A percentile compares a stretch with the other conserved stretches of the same genome.
Conservation (phyloP, 1,139 yeast genomes). For the Arxiozyma heterogenica region DNA sequence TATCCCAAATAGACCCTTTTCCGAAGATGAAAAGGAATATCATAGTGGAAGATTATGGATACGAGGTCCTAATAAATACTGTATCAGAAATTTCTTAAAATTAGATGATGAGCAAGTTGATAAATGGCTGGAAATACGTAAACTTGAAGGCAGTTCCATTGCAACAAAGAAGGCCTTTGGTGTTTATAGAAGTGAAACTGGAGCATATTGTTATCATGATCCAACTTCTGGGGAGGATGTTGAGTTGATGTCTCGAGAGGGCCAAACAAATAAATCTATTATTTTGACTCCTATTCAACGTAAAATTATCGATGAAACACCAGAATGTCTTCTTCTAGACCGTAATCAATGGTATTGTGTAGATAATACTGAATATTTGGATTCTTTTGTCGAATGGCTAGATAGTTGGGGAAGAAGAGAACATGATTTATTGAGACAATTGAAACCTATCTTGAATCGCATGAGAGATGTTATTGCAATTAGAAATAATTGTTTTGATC, state of each 20-base stretch:
- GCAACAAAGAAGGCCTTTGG: conserved; percentile 25
- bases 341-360: conserved; percentile 59
- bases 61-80: conserved; percentile 79
- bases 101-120: conserved; percentile 31
- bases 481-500: conserved; percentile 45
- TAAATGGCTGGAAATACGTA: conserved; percentile 30
- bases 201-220: conserved; percentile 15
- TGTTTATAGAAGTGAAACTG: conserved; percentile 12
- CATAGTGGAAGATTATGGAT: conserved; percentile 84
- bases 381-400: conserved; percentile 53
- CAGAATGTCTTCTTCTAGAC: conserved; percentile 44
- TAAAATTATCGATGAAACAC: conserved; percentile 60
- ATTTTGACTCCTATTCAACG: conserved; percentile 44
- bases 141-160: conserved; percentile 16
- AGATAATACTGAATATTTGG: conserved; percentile 54
- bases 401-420: conserved; percentile 75
- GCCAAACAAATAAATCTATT: conserved; percentile 30
- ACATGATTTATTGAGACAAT: conserved; percentile 53
- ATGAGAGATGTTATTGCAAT: conserved; percentile 51
- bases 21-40: conserved; percentile 31
- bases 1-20: conserved; percentile 48
- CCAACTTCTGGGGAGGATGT: conserved; percentile 20
- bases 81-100: conserved; percentile 39
- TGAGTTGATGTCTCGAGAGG: conserved; percentile 35
- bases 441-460: conserved; percentile 44